Evolutionary conservation across 2,329 filamentous ascomycete genomes (phyloP).

Genomic region (Dothideomycetes sp.): DNA sequence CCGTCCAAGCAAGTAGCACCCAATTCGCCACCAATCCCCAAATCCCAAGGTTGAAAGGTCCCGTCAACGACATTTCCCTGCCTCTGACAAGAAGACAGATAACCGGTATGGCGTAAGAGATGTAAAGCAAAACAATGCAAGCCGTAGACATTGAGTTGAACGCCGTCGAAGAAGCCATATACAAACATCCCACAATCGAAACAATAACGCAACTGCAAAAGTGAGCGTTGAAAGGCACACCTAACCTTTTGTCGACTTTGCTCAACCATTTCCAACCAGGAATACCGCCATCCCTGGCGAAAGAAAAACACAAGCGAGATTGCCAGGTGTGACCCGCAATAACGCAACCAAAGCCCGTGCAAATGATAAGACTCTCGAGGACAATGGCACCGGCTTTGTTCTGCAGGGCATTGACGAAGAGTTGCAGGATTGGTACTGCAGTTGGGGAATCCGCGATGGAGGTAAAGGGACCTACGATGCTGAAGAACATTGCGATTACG

Average conservation of each 20-base stretch:
- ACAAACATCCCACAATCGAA: slow-evolving; percentile 38
- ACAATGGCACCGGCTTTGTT: slow-evolving; percentile 38
- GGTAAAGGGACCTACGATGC: slow-evolving; percentile 37
- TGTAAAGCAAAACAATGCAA: slow-evolving; percentile 32
- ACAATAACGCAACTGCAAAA: slow-evolving; percentile 36
- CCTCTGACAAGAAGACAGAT: slow-evolving; percentile 37
- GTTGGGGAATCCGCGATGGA: slow-evolving; percentile 33
- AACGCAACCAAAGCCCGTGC: slow-evolving; percentile 56
- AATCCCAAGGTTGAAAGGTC: slow-evolving; percentile 41
- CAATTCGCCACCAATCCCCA: slow-evolving; percentile 36
- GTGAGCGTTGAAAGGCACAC: slow-evolving; percentile 39
- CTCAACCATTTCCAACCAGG: slow-evolving; percentile 35
- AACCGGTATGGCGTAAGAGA: slow-evolving; percentile 35
- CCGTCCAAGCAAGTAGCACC: slow-evolving; percentile 38
- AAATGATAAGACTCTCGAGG: slow-evolving; percentile 38
- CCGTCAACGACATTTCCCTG: slow-evolving; percentile 35
- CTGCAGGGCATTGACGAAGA: slow-evolving; percentile 37
- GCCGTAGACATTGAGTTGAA: slow-evolving; percentile 35
- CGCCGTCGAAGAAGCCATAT: slow-evolving; percentile 33
- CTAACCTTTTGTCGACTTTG: slow-evolving; percentile 31
- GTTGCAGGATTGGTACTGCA: slow-evolving; percentile 38
- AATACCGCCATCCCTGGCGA: slow-evolving; percentile 43
- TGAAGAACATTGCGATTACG: slow-evolving; percentile 42
- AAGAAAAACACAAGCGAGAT: slow-evolving; percentile 43
- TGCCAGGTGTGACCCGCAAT: slow-evolving; percentile 53